Conservation (phyloP, 2,329 filamentous ascomycete species). For the Sporothrix inflata region DNA sequence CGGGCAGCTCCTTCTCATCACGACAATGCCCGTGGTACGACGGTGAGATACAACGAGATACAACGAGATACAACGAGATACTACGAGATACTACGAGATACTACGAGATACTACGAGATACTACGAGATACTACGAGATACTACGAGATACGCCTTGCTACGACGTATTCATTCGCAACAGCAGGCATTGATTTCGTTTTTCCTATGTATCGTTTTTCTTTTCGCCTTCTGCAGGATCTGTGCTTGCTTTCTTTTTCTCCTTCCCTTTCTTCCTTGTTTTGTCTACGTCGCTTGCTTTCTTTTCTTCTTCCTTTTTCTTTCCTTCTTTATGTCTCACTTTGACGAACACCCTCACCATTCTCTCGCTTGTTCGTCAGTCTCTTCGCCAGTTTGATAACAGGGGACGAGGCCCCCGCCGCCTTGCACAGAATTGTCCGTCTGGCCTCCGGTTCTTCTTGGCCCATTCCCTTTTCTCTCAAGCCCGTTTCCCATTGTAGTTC, state of each 20-base stretch:
- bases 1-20: not conserved
- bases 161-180: not conserved
- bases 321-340: not conserved
- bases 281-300: not conserved
- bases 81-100: not conserved
- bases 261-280: not conserved
- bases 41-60: conserved; percentile 9
- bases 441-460: not conserved
- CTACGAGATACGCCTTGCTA: not conserved
- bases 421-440: not conserved
- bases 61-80: not conserved
- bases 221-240: not conserved
- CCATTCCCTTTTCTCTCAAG: not conserved
- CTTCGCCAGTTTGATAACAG: not conserved
- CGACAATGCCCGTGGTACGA: not conserved
- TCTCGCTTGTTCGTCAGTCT: not conserved
- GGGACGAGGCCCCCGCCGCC: not conserved
- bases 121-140: not conserved
- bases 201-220: not conserved
- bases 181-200: not conserved
- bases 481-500: not conserved
- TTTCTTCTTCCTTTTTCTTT: not conserved
- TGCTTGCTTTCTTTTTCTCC: not conserved
- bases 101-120: no score
- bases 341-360: not conserved